Percentiles rank a stretch among this genome's conserved stretches.
These are phyloP conservation scores for Phialophora macrospora DNA, from an alignment of 2,329 filamentous ascomycete genomes.

Conservation along the genomic window DNA sequence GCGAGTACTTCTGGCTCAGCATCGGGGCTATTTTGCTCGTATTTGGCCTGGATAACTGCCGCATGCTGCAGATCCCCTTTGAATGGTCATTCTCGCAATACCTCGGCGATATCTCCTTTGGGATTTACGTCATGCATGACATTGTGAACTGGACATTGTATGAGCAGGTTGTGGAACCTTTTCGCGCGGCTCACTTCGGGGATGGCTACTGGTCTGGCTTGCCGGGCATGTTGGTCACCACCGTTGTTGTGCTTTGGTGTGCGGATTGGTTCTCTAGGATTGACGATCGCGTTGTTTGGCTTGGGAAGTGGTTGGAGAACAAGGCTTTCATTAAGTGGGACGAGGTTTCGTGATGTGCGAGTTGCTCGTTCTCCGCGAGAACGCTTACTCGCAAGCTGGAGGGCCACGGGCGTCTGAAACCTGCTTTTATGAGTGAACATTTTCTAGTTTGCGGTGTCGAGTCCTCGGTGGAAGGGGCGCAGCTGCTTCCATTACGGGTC, in stretches of 20 bases:
- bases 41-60: conserved; percentile 49
- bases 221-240: conserved; percentile 23
- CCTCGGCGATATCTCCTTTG: conserved; percentile 53
- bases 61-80: conserved; percentile 50
- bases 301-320: not conserved
- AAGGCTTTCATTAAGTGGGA: not conserved
- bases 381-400: not conserved
- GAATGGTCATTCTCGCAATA: conserved; percentile 51
- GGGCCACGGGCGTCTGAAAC: not conserved
- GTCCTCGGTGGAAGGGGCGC: not conserved
- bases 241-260: conserved; percentile 26
- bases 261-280: conserved; percentile 32
- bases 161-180: conserved; percentile 22
- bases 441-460: not conserved
- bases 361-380: not conserved
- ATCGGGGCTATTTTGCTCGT: conserved; percentile 51
- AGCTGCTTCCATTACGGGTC: not conserved
- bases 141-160: conserved; percentile 28
- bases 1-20: not conserved
- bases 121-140: conserved; percentile 53
- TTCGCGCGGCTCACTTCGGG: conserved; percentile 21
- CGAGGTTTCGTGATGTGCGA: not conserved
- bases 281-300: conserved; percentile 21
- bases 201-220: conserved; percentile 31
- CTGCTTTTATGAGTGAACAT: no score